A percentile compares a stretch with the other conserved stretches of the same genome.
Evolutionary conservation across 2,329 filamentous ascomycete species (phyloP).

Genomic region (Cylindrodendrum hubeiense): DNA sequence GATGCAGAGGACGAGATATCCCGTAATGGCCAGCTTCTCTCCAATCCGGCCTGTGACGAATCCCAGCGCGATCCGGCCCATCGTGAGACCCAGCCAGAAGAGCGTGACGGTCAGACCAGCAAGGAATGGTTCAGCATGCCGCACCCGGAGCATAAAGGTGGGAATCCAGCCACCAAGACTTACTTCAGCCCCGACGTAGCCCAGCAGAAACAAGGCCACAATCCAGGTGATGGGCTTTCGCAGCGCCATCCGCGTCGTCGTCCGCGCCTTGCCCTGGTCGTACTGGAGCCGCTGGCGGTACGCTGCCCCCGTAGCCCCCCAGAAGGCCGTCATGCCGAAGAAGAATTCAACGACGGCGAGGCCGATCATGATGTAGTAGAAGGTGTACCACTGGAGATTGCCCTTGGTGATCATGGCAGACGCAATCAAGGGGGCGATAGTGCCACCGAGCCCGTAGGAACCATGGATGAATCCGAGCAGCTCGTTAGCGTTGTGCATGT

Average conservation of each 20-base stretch:
- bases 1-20: conserved; percentile 74
- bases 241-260: conserved; percentile 60
- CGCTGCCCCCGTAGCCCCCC: conserved; percentile 68
- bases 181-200: conserved; percentile 84
- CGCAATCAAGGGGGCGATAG: conserved; percentile 76
- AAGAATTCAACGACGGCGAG: conserved; percentile 68
- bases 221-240: conserved; percentile 74
- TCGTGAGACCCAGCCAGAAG: conserved; percentile 86
- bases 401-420: conserved; percentile 78
- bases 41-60: conserved; percentile 82
- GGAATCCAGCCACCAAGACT: conserved; percentile 83
- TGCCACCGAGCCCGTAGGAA: conserved; percentile 79
- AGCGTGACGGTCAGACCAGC: conserved; percentile 82
- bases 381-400: conserved; percentile 75
- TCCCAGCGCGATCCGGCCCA: conserved; percentile 78
- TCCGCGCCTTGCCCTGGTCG: conserved; percentile 53
- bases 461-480: conserved; percentile 80
- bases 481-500: conserved; percentile 80
- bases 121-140: conserved; percentile 76
- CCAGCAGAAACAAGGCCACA: conserved; percentile 79
- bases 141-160: conserved; percentile 86
- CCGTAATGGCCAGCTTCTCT: conserved; percentile 73
- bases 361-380: conserved; percentile 81
- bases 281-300: conserved; percentile 57
- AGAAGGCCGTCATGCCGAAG: conserved; percentile 69